These are phyloP conservation scores for Amanita thiersii DNA, from an alignment of 768 basidiomycete genomes.

Conservation along the genomic window DNA sequence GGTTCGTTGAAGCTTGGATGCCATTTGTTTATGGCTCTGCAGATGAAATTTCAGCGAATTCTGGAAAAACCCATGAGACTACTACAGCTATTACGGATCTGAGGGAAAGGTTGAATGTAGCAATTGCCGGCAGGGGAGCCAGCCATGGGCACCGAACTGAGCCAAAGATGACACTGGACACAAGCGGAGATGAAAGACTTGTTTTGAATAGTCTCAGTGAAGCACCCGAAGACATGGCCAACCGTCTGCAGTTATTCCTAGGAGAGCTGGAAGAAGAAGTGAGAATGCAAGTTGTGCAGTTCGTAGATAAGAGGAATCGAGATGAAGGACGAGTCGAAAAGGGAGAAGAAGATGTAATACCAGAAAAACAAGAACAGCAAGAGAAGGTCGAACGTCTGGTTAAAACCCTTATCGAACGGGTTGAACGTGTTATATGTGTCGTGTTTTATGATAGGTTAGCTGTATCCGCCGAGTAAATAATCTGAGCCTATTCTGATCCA, in stretches of 20 bases:
- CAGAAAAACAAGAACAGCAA: slow-evolving; percentile 1
- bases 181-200: slow-evolving; percentile 22
- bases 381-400: slow-evolving; percentile 24
- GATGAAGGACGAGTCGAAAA: slow-evolving; percentile 16
- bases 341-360: slow-evolving; percentile 18
- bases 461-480: background rate
- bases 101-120: background rate
- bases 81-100: background rate
- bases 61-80: no score
- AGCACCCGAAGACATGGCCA: slow-evolving; percentile 41
- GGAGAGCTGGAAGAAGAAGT: slow-evolving; percentile 51
- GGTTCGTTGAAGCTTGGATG: slow-evolving; percentile 44
- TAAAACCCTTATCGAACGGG: slow-evolving; percentile 55
- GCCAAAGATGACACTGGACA: slow-evolving; percentile 12
- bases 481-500: background rate
- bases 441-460: slow-evolving; percentile 80
- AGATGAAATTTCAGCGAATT: no score
- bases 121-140: slow-evolving; percentile 1
- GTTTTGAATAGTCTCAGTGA: slow-evolving; percentile 37
- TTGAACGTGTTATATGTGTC: slow-evolving; percentile 65
- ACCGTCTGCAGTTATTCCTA: slow-evolving; percentile 68
- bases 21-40: slow-evolving; percentile 39
- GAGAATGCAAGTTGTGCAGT: slow-evolving; percentile 30
- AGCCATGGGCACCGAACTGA: background rate
- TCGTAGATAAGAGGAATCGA: slow-evolving; percentile 25